Conservation (phyloP, 1,139 yeast species). For the Saccharomyces hybrid region DNA sequence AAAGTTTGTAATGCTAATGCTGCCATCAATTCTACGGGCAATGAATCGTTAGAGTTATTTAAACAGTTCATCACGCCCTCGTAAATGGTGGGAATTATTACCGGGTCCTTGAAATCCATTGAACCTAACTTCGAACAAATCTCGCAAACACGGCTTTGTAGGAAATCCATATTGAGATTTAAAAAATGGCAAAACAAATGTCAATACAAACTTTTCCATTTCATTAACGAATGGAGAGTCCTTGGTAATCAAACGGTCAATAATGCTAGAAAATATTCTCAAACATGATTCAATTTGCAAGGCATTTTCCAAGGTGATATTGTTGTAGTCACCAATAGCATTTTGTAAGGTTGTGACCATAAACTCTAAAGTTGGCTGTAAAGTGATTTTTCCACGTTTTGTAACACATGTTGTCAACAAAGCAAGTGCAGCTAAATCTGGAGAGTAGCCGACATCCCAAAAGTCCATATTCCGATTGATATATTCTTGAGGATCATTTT, state of each 20-base stretch:
- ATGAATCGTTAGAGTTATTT: slow-evolving; percentile 41
- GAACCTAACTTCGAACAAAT: slow-evolving; percentile 64
- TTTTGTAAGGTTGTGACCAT: slow-evolving; percentile 47
- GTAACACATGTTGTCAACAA: slow-evolving; percentile 58
- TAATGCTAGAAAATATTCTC: slow-evolving; percentile 67
- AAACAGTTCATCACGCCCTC: slow-evolving; percentile 63
- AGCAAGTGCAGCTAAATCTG: slow-evolving; percentile 63
- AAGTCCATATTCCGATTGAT: slow-evolving; percentile 71
- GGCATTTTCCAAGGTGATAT: slow-evolving; percentile 51
- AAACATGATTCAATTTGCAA: slow-evolving; percentile 73
- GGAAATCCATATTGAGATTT: slow-evolving; percentile 56
- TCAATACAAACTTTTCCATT: slow-evolving; percentile 62
- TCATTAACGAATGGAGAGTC: slow-evolving; percentile 54
- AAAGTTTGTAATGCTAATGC: slow-evolving; percentile 82
- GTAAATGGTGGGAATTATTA: slow-evolving; percentile 48
- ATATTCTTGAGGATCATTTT: slow-evolving; percentile 85
- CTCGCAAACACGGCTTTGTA: slow-evolving; percentile 81
- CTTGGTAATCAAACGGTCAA: slow-evolving; percentile 49
- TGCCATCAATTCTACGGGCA: slow-evolving; percentile 80
- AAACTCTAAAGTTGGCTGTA: slow-evolving; percentile 60
- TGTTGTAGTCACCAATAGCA: slow-evolving; percentile 31
- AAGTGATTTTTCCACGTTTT: slow-evolving; percentile 54
- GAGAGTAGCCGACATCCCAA: slow-evolving; percentile 50
- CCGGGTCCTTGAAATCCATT: slow-evolving; percentile 45
- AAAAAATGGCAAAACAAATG: slow-evolving; percentile 67